Evolutionary conservation across 163 green algal species (phyloP), one percentile per base, ranked within the genome.

Genomic region (Chlorella variabilis): DNA sequence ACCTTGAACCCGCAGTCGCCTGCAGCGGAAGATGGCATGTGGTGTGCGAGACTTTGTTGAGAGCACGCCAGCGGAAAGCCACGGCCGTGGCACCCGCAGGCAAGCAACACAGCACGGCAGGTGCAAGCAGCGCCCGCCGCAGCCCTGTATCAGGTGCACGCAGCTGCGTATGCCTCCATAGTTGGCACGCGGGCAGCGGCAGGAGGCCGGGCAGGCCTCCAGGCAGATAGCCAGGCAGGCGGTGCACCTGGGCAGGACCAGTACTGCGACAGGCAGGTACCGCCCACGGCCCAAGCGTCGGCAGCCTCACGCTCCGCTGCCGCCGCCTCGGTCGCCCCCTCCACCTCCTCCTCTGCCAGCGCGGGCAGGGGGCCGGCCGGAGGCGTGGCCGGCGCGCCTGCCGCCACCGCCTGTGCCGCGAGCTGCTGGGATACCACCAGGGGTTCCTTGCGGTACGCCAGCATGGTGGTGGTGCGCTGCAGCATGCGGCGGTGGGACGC

Each of bases 171-270:
- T n/a, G n/a, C n/a, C n/a, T n/a, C n/a, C n/a, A n/a, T n/a, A n/a
- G n/a, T n/a, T n/a, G n/a, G n/a, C n/a, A n/a, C n/a, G n/a, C n/a
- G n/a, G n/a, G n/a, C n/a, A n/a, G n/a, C n/a, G n/a, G n/a, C n/a
- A n/a, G n/a, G n/a, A n/a, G n/a, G n/a, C n/a, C n/a, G n/a, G 21
- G 5, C 2, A 39, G 42, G 41, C 29, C 58, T 58, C 75, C 71
- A 78, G 5, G 71, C 71, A 20, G n/a, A n/a, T n/a, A n/a, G n/a
- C 85, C 75, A 93, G 90, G 67, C 83, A 84, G 13, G 79, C 85
- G 6, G 70, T 74, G n/a, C n/a, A 38, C 89, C 90, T 4, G 89
- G 90, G 77, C 86, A 90, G 58, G 61, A 71, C 90, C 90, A 94
- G 77, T 80, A 93, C 38, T 68, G 59, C 56, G 54, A 8, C 3